Conservation (phyloP, 768 basidiomycete genomes). For the Mycena sanguinolenta region DNA sequence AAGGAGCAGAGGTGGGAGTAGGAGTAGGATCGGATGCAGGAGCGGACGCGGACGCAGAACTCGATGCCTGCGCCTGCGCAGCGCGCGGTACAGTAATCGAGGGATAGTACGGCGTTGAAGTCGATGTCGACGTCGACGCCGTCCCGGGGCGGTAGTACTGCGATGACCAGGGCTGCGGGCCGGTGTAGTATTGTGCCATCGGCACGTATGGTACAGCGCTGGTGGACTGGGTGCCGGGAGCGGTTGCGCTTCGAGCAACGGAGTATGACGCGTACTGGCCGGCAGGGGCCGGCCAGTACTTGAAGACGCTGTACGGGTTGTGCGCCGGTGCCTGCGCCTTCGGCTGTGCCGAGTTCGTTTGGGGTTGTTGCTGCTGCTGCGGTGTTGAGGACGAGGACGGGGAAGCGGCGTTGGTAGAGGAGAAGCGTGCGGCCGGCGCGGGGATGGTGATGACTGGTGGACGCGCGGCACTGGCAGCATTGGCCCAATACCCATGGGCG, state of each 20-base stretch:
- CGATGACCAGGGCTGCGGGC: constrained; percentile 20
- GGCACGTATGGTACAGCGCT: constrained; percentile 1
- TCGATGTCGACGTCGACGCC: not conserved
- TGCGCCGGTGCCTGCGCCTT: not conserved
- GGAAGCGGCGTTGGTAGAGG: not conserved
- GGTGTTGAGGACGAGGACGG: not conserved
- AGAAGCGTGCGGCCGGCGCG: not conserved
- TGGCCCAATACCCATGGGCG: not conserved
- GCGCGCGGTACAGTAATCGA: not conserved
- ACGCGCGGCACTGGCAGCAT: not conserved
- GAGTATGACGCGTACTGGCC: not conserved
- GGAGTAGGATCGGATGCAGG: no score
- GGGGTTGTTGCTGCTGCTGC: not conserved
- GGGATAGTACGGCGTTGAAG: constrained; percentile 12
- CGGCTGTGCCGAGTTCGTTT: not conserved
- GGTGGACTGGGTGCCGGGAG: not conserved
- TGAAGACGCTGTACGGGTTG: constrained; percentile 19
- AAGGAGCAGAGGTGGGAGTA: not conserved
- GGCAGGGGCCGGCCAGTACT: constrained; percentile 27
- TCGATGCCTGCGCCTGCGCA: not conserved
- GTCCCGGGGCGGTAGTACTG: constrained; percentile 23
- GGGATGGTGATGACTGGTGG: not conserved
- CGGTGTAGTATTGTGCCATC: constrained; percentile 15
- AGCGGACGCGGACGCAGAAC: no score
- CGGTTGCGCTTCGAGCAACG: not conserved